Evolutionary conservation across 306 rosid species (phyloP).

Genomic region (Vicia sativa): DNA sequence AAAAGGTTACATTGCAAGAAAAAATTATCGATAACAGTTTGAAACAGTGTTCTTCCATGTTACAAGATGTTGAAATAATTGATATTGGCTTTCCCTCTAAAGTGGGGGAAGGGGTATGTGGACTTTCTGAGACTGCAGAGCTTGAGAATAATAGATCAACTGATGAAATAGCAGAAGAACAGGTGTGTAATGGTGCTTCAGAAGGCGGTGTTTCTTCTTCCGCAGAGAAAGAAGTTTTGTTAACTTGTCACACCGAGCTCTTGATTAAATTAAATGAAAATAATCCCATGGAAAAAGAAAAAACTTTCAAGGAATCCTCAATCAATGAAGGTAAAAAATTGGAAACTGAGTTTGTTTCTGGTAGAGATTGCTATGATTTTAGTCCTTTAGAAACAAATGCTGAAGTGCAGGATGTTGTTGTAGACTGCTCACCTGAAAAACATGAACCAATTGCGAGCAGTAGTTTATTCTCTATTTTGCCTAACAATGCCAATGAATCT

Average conservation of each 20-base stretch:
- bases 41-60: slow-evolving; percentile 46
- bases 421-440: slow-evolving; percentile 42
- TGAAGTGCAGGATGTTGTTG: slow-evolving; percentile 41
- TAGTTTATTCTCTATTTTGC: slow-evolving; percentile 37
- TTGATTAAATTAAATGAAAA: slow-evolving; percentile 41
- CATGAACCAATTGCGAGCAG: slow-evolving; percentile 24
- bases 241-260: slow-evolving; percentile 43
- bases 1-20: slow-evolving; percentile 46
- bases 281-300: neutral
- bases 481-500: slow-evolving; percentile 34
- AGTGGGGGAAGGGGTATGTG: slow-evolving; percentile 43
- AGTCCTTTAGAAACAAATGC: slow-evolving; percentile 38
- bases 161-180: slow-evolving; percentile 36
- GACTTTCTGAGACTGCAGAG: slow-evolving; percentile 33
- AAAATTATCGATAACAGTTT: slow-evolving; percentile 40
- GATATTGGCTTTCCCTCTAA: slow-evolving; percentile 36
- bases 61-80: slow-evolving; percentile 40
- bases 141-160: slow-evolving; percentile 34
- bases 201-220: slow-evolving; percentile 44
- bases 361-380: slow-evolving; percentile 29
- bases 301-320: slow-evolving; percentile 37
- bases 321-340: slow-evolving; percentile 36
- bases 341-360: slow-evolving; percentile 44
- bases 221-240: slow-evolving; percentile 36
- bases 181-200: slow-evolving; percentile 41